phyloP scores from a whole-genome alignment of 78 protist species.

The Cavenderia fasciculata region DNA sequence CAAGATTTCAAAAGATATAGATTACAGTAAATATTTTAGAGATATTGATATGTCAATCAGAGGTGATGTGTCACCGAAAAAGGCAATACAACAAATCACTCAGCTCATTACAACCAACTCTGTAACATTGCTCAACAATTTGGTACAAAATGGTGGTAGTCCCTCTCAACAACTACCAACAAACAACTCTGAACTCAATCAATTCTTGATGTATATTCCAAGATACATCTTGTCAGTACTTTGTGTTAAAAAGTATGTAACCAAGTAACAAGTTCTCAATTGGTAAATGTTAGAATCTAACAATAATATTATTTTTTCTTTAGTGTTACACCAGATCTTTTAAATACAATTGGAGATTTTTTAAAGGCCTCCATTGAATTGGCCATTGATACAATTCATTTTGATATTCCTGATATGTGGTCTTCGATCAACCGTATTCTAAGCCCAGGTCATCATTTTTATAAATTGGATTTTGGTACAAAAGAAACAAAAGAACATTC shows the following conservation, averaged over 20 bases:
- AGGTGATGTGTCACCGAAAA: not conserved
- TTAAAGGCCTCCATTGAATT: too few species aligned
- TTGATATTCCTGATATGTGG: too few species aligned
- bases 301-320: not conserved
- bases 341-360: too few species aligned
- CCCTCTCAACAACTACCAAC: not conserved
- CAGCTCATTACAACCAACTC: too few species aligned
- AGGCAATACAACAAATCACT: not conserved
- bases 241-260: slow-evolving; percentile 2
- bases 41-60: slow-evolving; percentile 5
- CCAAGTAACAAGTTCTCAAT: not conserved
- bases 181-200: not conserved
- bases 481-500: too few species aligned
- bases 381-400: too few species aligned
- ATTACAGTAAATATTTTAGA: slow-evolving; percentile 3
- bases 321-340: slow-evolving; percentile 4
- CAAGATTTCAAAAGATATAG: too few species aligned
- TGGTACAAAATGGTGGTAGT: too few species aligned
- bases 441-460: too few species aligned
- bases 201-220: slow-evolving; percentile 8
- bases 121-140: too few species aligned
- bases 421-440: too few species aligned
- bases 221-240: slow-evolving; percentile 11
- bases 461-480: too few species aligned
- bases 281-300: not conserved